These are phyloP conservation scores for Penicillium macrosclerotiorum DNA, from an alignment of 495 filamentous ascomycete genomes.

Conservation along the genomic window DNA sequence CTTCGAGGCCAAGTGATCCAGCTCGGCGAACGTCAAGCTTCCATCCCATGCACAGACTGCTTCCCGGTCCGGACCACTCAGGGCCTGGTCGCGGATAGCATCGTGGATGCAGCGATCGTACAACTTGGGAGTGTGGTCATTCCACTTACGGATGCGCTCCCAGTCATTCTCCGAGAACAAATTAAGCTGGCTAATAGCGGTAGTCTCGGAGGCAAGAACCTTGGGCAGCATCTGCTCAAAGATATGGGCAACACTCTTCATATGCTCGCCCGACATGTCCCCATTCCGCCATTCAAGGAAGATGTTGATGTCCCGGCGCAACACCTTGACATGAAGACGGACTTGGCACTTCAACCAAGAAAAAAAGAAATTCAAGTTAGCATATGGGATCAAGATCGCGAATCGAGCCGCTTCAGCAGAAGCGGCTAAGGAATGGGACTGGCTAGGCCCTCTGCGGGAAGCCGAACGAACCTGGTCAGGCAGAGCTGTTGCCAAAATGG, in stretches of 20 bases:
- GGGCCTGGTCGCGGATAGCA: constrained; percentile 43
- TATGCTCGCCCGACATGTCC: constrained; percentile 43
- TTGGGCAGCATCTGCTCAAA: constrained; percentile 35
- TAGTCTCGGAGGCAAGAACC: constrained; percentile 26
- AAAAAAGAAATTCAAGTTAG: not conserved
- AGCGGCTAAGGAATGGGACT: too few relatives aligned
- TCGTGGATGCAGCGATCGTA: constrained; percentile 53
- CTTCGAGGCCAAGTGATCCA: constrained; percentile 46
- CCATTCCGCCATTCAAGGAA: constrained; percentile 49
- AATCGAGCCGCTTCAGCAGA: too few relatives aligned
- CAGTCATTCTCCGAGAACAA: constrained; percentile 39
- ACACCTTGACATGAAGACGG: constrained; percentile 45
- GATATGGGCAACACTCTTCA: constrained; percentile 40
- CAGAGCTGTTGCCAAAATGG: constrained; percentile 30
- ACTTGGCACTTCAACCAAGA: constrained; percentile 38
- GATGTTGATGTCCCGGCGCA: constrained; percentile 40
- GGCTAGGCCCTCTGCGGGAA: too few relatives aligned
- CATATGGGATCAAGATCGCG: too few relatives aligned
- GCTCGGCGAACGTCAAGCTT: constrained; percentile 52
- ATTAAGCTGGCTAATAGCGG: constrained; percentile 32
- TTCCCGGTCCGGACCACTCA: constrained; percentile 37
- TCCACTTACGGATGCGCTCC: constrained; percentile 43
- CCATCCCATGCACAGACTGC: constrained; percentile 61
- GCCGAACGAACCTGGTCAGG: constrained; percentile 33
- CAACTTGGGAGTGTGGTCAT: constrained; percentile 24